These are phyloP conservation scores for Solanum hybrid DNA, from an alignment of 305 asterid species.

Conservation along the genomic window DNA sequence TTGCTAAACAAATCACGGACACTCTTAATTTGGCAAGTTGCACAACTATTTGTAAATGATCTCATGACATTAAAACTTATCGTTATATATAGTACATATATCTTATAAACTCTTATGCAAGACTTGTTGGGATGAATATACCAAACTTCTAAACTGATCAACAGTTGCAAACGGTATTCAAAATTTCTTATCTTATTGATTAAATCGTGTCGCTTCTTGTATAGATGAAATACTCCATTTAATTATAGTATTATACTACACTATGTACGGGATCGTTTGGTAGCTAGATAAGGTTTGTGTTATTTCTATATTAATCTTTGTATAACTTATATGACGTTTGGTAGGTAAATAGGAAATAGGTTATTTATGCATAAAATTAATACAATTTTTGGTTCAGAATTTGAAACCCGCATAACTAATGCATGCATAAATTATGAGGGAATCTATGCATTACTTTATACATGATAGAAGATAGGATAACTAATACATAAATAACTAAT, in stretches of 20 bases:
- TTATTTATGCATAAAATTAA: neutral
- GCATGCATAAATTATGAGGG: neutral
- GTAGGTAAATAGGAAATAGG: neutral
- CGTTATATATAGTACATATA: neutral
- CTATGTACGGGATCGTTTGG: neutral
- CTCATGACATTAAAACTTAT: neutral
- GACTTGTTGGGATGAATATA: neutral
- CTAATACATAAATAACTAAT: neutral
- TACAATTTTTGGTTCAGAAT: neutral
- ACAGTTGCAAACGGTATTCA: neutral
- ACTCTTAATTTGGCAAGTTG: neutral
- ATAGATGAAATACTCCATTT: too few species aligned
- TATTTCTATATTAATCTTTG: neutral
- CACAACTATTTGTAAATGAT: neutral
- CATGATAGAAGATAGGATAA: neutral
- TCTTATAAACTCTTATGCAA: too few species aligned
- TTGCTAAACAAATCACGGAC: neutral
- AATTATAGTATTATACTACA: neutral
- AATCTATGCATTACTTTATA: neutral
- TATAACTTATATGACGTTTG: too few species aligned
- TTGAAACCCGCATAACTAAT: neutral
- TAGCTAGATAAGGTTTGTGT: neutral
- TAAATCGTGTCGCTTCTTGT: neutral
- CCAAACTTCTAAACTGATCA: neutral
- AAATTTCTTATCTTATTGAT: neutral